Percentiles rank a stretch among this genome's conserved stretches.
phyloP scores from a whole-genome alignment of 495 filamentous ascomycete species.

The Xylaria grammica region DNA sequence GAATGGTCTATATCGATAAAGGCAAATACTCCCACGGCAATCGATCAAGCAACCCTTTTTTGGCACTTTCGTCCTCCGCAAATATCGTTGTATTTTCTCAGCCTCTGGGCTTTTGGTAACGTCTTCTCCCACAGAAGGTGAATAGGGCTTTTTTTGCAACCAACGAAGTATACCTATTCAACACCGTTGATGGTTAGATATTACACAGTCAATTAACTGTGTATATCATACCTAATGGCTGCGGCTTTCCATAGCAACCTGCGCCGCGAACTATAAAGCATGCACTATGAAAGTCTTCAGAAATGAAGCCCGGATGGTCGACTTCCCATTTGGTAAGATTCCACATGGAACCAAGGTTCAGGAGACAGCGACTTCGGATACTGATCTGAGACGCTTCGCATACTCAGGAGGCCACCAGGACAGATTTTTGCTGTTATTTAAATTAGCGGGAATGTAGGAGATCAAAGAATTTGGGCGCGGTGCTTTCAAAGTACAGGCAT shows the following conservation, averaged over 20 bases:
- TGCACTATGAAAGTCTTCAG: background rate
- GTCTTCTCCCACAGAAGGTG: background rate
- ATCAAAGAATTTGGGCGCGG: slow-evolving; percentile 15
- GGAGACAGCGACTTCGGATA: slow-evolving; percentile 12
- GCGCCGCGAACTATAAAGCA: background rate
- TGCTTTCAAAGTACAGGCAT: slow-evolving; percentile 13
- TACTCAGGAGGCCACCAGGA: background rate
- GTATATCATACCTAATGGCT: slow-evolving; percentile 3
- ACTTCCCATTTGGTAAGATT: slow-evolving; percentile 6
- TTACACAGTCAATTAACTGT: background rate
- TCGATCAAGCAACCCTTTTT: slow-evolving; percentile 9
- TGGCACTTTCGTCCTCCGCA: slow-evolving; percentile 11
- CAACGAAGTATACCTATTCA: slow-evolving; percentile 1
- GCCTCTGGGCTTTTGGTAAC: slow-evolving; percentile 7
- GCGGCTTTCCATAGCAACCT: background rate
- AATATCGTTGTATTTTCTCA: slow-evolving; percentile 19
- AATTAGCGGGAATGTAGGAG: slow-evolving; percentile 19
- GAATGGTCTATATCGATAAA: background rate
- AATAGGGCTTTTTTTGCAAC: slow-evolving; percentile 9
- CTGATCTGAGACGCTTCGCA: background rate
- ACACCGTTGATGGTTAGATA: background rate
- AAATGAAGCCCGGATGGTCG: background rate
- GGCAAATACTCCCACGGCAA: background rate
- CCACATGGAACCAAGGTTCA: slow-evolving; percentile 1
- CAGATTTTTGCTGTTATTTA: slow-evolving; percentile 20